These are phyloP conservation scores for Penicillium pancosmium DNA, from an alignment of 495 filamentous ascomycete species.

Conservation along the genomic window DNA sequence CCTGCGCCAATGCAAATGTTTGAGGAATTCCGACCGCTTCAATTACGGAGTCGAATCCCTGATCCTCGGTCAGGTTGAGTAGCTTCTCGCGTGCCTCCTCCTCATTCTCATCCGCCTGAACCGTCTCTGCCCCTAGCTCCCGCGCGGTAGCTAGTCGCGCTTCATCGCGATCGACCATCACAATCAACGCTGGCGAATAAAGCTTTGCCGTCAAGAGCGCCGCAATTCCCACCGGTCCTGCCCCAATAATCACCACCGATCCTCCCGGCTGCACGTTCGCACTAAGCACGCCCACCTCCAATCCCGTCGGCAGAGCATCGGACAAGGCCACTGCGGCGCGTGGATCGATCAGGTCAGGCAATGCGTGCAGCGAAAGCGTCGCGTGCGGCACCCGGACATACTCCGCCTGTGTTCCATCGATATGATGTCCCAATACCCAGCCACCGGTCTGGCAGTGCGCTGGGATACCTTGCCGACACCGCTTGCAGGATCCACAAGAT, in stretches of 20 bases:
- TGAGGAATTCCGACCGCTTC: constrained; percentile 55
- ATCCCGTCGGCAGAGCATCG: constrained; percentile 53
- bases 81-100: constrained; percentile 35
- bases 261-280: constrained; percentile 44
- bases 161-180: constrained; percentile 48
- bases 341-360: constrained; percentile 40
- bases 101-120: constrained; percentile 25
- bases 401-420: constrained; percentile 55
- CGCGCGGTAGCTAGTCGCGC: constrained; percentile 46
- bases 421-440: constrained; percentile 43
- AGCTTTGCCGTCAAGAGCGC: constrained; percentile 48
- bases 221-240: constrained; percentile 55
- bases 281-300: constrained; percentile 53
- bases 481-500: constrained; percentile 42
- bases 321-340: constrained; percentile 44
- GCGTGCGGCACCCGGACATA: constrained; percentile 52
- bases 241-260: constrained; percentile 53
- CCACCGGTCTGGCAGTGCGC: constrained; percentile 45
- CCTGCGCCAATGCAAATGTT: constrained; percentile 49
- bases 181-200: constrained; percentile 45
- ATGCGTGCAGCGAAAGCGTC: constrained; percentile 40
- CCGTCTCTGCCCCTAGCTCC: constrained; percentile 46
- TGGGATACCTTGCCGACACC: constrained; percentile 39
- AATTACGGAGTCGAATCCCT: constrained; percentile 56
- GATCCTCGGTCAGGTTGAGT: constrained; percentile 41